phyloP scores from a whole-genome alignment of 306 rosid genomes.

The Trifolium repens region DNA sequence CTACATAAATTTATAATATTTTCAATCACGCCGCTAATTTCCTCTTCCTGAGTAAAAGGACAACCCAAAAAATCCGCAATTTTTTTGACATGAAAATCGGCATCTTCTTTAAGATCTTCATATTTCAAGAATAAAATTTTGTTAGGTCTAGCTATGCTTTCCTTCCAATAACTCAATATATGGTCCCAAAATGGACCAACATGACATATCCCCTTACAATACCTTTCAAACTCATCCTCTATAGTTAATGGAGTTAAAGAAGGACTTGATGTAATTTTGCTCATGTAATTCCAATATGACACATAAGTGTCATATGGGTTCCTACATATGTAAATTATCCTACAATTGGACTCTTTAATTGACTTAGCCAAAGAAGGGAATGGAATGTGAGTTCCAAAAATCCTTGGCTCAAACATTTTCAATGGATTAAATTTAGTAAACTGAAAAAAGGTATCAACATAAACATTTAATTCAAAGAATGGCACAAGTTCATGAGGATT shows the following conservation, averaged over 20 bases:
- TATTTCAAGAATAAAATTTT: slow-evolving; percentile 61
- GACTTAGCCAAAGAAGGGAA: slow-evolving; percentile 49
- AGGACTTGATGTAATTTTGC: slow-evolving; percentile 16
- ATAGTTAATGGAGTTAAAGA: slow-evolving; percentile 16
- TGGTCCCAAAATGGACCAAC: slow-evolving; percentile 60
- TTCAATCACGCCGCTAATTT: slow-evolving; percentile 48
- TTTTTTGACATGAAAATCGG: background rate
- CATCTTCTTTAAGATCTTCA: slow-evolving; percentile 16
- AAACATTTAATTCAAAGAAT: slow-evolving; percentile 50
- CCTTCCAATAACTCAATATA: slow-evolving; percentile 33
- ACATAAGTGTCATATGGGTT: slow-evolving; percentile 63
- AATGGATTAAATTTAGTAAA: slow-evolving; percentile 10
- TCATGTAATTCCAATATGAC: slow-evolving; percentile 48
- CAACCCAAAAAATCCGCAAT: background rate
- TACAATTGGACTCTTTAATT: slow-evolving; percentile 38
- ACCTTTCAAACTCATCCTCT: slow-evolving; percentile 59
- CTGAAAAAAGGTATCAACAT: slow-evolving; percentile 26
- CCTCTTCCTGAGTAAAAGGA: slow-evolving; percentile 45
- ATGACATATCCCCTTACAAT: slow-evolving; percentile 49
- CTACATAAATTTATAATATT: slow-evolving; percentile 51
- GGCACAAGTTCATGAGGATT: slow-evolving; percentile 64
- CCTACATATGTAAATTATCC: slow-evolving; percentile 54
- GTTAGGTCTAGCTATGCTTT: slow-evolving; percentile 52
- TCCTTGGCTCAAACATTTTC: slow-evolving; percentile 40
- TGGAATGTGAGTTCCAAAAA: slow-evolving; percentile 59